phyloP scores from a whole-genome alignment of 1,139 yeast genomes.

The Diutina pseudorugosa region DNA sequence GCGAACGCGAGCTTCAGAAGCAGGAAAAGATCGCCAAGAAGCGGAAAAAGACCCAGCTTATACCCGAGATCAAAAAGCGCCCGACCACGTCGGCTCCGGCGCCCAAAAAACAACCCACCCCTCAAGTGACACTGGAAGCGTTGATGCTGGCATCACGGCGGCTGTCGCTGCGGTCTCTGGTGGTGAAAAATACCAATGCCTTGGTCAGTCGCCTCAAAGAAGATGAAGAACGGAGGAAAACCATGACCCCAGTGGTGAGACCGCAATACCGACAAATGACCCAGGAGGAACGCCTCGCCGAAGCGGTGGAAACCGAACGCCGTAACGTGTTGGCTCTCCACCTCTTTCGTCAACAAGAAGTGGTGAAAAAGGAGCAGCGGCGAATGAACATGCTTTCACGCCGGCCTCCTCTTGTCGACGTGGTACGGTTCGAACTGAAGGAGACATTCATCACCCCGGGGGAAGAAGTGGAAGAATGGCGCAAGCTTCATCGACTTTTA shows the following conservation, averaged over 20 bases:
- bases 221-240: slow-evolving; percentile 56
- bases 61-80: slow-evolving; percentile 36
- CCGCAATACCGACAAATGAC: slow-evolving; percentile 46
- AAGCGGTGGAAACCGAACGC: slow-evolving; percentile 79
- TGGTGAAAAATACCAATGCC: slow-evolving; percentile 67
- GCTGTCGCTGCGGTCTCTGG: slow-evolving; percentile 68
- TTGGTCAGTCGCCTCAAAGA: slow-evolving; percentile 62
- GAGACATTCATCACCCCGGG: slow-evolving; percentile 32
- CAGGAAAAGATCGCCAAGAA: slow-evolving; percentile 35
- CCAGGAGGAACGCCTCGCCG: slow-evolving; percentile 74
- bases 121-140: neutral
- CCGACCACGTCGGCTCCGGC: neutral
- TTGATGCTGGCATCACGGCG: slow-evolving; percentile 17
- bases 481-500: slow-evolving; percentile 16
- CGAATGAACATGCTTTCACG: slow-evolving; percentile 65
- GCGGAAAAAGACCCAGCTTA: slow-evolving; percentile 22
- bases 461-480: slow-evolving; percentile 41
- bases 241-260: slow-evolving; percentile 29
- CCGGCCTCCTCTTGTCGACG: slow-evolving; percentile 47
- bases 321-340: slow-evolving; percentile 63
- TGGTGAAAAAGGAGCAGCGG: slow-evolving; percentile 55
- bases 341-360: slow-evolving; percentile 73
- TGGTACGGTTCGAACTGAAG: slow-evolving; percentile 37
- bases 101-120: neutral
- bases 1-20: slow-evolving; percentile 49